Percentiles rank a stretch among this genome's conserved stretches.
phyloP scores from a whole-genome alignment of 2,329 filamentous ascomycete genomes.

The Talaromyces albobiverticillius region DNA sequence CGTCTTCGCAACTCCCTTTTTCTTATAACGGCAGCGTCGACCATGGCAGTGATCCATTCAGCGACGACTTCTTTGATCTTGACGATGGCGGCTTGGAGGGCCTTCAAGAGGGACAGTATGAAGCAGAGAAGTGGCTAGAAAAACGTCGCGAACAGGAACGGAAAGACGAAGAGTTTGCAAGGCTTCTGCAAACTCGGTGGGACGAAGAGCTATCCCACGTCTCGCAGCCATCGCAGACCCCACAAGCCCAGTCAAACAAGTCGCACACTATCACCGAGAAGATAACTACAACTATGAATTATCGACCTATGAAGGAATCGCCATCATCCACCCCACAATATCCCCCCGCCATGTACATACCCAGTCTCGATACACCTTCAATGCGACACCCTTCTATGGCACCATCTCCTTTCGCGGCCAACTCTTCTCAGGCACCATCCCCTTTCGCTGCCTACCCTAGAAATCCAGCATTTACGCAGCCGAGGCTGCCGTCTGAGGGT shows the following conservation, averaged over 20 bases:
- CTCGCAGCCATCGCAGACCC: neutral
- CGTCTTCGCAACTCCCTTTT: neutral
- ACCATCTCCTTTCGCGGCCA: conserved; percentile 2
- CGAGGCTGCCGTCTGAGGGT: neutral
- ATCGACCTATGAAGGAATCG: neutral
- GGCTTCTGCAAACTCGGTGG: conserved; percentile 32
- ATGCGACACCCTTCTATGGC: too few species aligned
- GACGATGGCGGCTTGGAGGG: conserved; percentile 23
- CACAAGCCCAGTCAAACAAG: neutral
- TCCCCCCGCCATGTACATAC: too few species aligned
- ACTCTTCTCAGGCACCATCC: conserved; percentile 1
- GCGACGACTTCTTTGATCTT: conserved; percentile 24
- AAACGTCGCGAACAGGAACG: conserved; percentile 32
- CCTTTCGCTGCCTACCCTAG: neutral
- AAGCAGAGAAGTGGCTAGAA: conserved; percentile 30
- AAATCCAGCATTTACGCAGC: neutral
- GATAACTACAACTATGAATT: neutral
- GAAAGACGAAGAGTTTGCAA: conserved; percentile 38
- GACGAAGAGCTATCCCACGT: neutral
- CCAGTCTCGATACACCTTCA: too few species aligned
- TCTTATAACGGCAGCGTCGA: neutral
- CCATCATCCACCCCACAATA: too few species aligned
- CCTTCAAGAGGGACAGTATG: conserved; percentile 26
- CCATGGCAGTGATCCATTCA: neutral
- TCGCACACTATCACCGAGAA: neutral